Evolutionary conservation across 257 asterid genomes (phyloP).

Genomic region (Misopates orontium): DNA sequence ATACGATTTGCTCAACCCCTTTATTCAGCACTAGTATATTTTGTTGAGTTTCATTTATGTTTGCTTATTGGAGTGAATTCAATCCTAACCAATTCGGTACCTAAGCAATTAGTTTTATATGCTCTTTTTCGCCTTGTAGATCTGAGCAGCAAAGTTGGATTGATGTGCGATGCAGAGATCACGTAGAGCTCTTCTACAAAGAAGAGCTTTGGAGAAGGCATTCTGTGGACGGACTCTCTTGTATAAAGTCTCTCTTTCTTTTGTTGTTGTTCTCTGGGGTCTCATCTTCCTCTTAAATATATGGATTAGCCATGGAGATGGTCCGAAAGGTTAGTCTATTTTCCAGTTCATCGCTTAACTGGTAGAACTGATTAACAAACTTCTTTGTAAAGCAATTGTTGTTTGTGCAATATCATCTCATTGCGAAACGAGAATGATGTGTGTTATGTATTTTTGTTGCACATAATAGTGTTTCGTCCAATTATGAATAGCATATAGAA

Average conservation of each 20-base stretch:
- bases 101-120: neutral
- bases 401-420: constrained; percentile 1
- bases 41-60: neutral
- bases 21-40: neutral
- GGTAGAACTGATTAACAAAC: neutral
- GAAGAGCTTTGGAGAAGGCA: constrained; percentile 72
- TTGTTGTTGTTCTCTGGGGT: constrained; percentile 65
- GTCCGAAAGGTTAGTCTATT: constrained; percentile 60
- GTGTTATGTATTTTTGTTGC: neutral
- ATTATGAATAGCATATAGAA: neutral
- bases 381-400: constrained; percentile 7
- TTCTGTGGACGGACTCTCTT: constrained; percentile 47
- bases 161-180: constrained; percentile 96
- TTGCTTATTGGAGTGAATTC: neutral
- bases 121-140: constrained; percentile 22
- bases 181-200: constrained; percentile 90
- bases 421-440: neutral
- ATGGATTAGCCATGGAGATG: constrained; percentile 76
- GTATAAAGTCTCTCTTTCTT: constrained; percentile 70
- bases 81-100: neutral
- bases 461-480: neutral
- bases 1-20: neutral
- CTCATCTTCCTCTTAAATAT: constrained; percentile 68
- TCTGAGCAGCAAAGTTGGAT: constrained; percentile 38
- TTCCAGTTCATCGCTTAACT: constrained; percentile 1